Evolutionary conservation across 352 stramenopile species (phyloP), one percentile per base, ranked within the genome.

Genomic region (Halophytophthora batemanensis): DNA sequence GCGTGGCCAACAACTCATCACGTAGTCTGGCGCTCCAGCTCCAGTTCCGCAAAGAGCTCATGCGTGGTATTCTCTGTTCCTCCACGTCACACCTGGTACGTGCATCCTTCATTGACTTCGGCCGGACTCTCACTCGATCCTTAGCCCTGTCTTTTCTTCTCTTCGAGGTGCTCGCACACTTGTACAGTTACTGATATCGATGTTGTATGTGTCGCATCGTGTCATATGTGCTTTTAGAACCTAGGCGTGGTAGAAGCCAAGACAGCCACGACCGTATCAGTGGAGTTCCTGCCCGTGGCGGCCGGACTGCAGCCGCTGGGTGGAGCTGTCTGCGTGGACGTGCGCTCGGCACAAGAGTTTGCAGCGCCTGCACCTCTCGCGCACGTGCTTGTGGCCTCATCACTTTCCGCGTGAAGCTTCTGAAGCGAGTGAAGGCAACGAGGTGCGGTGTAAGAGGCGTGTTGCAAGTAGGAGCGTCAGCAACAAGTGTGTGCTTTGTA

Each of bases 81-180:
- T 87, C 74, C 0, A 42, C 89, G 18, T 91, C 82, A 11, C 69
- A 88, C 34, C 84, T 87, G 77, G 84, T 93, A 64, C 4, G 52
- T n/a, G n/a, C n/a, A n/a, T n/a, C n/a, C 21, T 44, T 1, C n/a
- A 17, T 21, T 37, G 19, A 6, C 36, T 23, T 25, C 15, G 17
- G 21, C 17, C 17, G 19, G 15, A 14, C 8, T 52, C 13, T 25
- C 29, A 25, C 12, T 17, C 18, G 17, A 28, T 10, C 15, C 10
- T 15, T 36, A 47, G 36, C 15, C n/a, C 22, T 28, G 5, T 35
- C 37, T 40, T 8, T 31, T 31, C 25, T 31, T 31, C 25, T 31
- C 8, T 31, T 4, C 8, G 25, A 8, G 4, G 25, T 31, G 8
- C n/a, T n/a, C n/a, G n/a, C n/a, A n/a, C n/a, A n/a, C n/a, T n/a